Evolutionary conservation across 1,284 basidiomycete species (phyloP), one percentile per base, ranked within the genome.

Genomic region (Ganoderma lingzhi): DNA sequence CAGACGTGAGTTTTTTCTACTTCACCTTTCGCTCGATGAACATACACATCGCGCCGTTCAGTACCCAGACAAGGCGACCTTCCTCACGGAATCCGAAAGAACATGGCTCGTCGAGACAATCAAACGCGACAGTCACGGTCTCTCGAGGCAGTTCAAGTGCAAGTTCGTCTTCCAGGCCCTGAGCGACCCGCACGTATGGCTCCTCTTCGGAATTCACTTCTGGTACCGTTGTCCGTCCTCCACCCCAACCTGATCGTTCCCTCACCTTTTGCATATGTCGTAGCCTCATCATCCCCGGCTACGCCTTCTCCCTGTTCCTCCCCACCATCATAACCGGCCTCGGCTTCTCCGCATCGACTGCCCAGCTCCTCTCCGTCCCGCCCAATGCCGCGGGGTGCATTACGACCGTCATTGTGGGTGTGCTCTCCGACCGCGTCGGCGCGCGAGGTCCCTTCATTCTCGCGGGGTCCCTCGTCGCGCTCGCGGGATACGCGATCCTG

Each of bases 401-500:
- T 19, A 62, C 65, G 30, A 74, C 71, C 2, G 35, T 75, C 48
- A 3, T 65, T 23, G 30, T 45, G 4, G 72, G 70, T 17, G 51
- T 70, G 3, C 60, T 69, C 14, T 73, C 66, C 23, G 62, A 67
- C 62, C 65, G 66, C 41, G 39, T 66, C 12, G 61, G 68, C 23
- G 64, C 53, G 14, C 69, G 88, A 53, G 89, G 87, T 2, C 82
- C 86, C 0, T 87, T 89, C 75, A 90, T 92, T 72, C 86, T 91
- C 66, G 82, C 78, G 3, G 76, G 84, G 14, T 87, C 86, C 2
- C 71, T 80, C 1, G 73, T 90, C 17, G 86, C 87, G 14, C 89
- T 91, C 67, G 76, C 90, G 3, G 91, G 89, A 0, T 93, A 92
- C 73, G 85, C 88, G 62, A 80, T 91, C 51, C 79, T 92, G 15